Conservation (phyloP, 2,329 filamentous ascomycete genomes). For the Aspergillus sojae region DNA sequence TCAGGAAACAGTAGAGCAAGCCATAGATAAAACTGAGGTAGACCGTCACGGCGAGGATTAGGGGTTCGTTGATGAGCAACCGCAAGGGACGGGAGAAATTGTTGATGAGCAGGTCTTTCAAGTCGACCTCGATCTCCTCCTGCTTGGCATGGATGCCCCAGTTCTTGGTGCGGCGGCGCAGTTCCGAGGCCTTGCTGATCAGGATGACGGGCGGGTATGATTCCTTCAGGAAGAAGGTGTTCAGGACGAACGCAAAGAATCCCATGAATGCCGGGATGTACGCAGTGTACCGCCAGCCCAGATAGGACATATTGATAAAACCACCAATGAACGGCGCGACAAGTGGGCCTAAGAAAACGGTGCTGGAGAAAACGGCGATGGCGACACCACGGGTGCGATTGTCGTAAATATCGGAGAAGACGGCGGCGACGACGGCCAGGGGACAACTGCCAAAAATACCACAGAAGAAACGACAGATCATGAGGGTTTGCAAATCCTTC, state of each 20-base stretch:
- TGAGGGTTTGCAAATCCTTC: conserved; percentile 39
- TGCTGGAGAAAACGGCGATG: conserved; percentile 54
- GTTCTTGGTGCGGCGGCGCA: conserved; percentile 57
- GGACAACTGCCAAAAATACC: conserved; percentile 47
- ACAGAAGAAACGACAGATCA: conserved; percentile 48
- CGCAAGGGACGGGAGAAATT: conserved; percentile 50
- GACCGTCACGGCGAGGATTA: conserved; percentile 44
- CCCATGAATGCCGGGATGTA: conserved; percentile 56
- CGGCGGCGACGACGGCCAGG: conserved; percentile 43
- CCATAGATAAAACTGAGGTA: conserved; percentile 45
- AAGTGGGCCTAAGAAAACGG: conserved; percentile 56
- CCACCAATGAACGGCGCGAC: conserved; percentile 53
- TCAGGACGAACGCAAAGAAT: conserved; percentile 43
- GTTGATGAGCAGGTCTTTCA: conserved; percentile 48
- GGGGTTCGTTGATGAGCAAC: conserved; percentile 45
- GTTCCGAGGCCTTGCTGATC: conserved; percentile 54
- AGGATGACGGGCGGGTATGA: conserved; percentile 57
- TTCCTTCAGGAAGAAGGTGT: conserved; percentile 51
- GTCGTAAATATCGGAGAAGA: conserved; percentile 52
- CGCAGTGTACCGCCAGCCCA: conserved; percentile 54
- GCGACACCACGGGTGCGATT: conserved; percentile 38
- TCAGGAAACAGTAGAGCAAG: conserved; percentile 40
- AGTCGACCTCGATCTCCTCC: conserved; percentile 54
- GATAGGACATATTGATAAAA: conserved; percentile 48
- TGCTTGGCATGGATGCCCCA: conserved; percentile 61